Conservation (phyloP, 257 asterid species). For the Solanum commersonii region DNA sequence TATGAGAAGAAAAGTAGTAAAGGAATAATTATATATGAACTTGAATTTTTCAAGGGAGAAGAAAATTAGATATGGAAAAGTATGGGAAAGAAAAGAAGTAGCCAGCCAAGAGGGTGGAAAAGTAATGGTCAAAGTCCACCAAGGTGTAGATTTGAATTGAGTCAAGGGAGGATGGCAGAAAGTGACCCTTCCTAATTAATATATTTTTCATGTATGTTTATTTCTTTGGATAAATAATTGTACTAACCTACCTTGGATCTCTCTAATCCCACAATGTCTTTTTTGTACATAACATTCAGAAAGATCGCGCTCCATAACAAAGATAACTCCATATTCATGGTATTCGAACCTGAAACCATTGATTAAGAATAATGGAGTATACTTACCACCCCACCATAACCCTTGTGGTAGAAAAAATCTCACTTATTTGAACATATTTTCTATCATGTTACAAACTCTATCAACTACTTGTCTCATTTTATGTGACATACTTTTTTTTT, state of each 20-base stretch:
- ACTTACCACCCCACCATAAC: no score
- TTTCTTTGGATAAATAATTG: not conserved
- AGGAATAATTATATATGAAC: not conserved
- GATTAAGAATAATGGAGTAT: no score
- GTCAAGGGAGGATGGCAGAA: constrained; percentile 12
- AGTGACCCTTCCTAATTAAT: not conserved
- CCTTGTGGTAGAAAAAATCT: no score
- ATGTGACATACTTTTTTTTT: no score
- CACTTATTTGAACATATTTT: not conserved
- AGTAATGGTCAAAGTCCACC: constrained; percentile 9
- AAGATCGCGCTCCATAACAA: not conserved
- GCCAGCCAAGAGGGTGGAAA: constrained; percentile 3
- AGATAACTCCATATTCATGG: no score
- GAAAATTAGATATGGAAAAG: constrained; percentile 1
- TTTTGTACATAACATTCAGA: not conserved
- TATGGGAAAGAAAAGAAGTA: not conserved
- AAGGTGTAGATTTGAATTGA: not conserved
- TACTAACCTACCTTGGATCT: not conserved
- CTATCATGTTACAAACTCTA: not conserved
- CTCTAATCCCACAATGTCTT: not conserved
- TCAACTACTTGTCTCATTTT: not conserved
- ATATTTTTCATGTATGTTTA: not conserved
- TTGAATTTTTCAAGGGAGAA: not conserved
- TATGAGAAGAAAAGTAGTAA: not conserved
- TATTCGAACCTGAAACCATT: no score